Percentiles rank a stretch among this genome's conserved stretches.
These are phyloP conservation scores for Ramalina peruviana DNA, from an alignment of 495 filamentous ascomycete species.

Conservation along the genomic window DNA sequence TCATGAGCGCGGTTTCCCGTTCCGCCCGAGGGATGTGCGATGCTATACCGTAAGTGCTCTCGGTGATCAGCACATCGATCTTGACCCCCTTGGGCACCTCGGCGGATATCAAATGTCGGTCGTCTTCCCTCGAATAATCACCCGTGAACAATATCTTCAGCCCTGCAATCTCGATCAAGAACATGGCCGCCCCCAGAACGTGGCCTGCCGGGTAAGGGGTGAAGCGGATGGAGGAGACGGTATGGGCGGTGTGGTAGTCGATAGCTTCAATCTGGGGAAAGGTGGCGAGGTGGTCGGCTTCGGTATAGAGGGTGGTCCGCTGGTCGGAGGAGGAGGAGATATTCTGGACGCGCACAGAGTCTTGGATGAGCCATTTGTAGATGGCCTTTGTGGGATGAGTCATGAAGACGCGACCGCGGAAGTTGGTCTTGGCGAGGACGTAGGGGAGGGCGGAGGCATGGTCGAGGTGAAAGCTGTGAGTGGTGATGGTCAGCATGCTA, in stretches of 20 bases:
- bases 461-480: slow-evolving; percentile 81
- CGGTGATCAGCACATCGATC: slow-evolving; percentile 91
- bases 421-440: slow-evolving; percentile 94
- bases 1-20: slow-evolving; percentile 86
- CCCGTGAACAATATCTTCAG: slow-evolving; percentile 94
- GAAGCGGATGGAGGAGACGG: slow-evolving; percentile 87
- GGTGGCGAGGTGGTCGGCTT: slow-evolving; percentile 83
- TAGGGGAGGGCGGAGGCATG: slow-evolving; percentile 94
- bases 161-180: slow-evolving; percentile 87
- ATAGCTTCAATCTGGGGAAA: slow-evolving; percentile 92
- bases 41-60: slow-evolving; percentile 90
- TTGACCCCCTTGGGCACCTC: slow-evolving; percentile 72
- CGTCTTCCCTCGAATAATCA: slow-evolving; percentile 88
- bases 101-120: slow-evolving; percentile 87
- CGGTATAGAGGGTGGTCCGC: slow-evolving; percentile 72
- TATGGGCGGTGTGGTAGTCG: slow-evolving; percentile 95
- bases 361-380: slow-evolving; percentile 98
- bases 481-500: slow-evolving; percentile 3
- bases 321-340: slow-evolving; percentile 61
- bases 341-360: slow-evolving; percentile 81
- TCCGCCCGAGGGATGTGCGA: slow-evolving; percentile 79
- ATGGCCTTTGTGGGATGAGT: slow-evolving; percentile 98
- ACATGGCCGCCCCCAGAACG: slow-evolving; percentile 97
- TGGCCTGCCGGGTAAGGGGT: slow-evolving; percentile 95
- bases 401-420: slow-evolving; percentile 95